Evolutionary conservation across 2,329 filamentous ascomycete genomes (phyloP).

Genomic region (Chaetomium olivaceum): DNA sequence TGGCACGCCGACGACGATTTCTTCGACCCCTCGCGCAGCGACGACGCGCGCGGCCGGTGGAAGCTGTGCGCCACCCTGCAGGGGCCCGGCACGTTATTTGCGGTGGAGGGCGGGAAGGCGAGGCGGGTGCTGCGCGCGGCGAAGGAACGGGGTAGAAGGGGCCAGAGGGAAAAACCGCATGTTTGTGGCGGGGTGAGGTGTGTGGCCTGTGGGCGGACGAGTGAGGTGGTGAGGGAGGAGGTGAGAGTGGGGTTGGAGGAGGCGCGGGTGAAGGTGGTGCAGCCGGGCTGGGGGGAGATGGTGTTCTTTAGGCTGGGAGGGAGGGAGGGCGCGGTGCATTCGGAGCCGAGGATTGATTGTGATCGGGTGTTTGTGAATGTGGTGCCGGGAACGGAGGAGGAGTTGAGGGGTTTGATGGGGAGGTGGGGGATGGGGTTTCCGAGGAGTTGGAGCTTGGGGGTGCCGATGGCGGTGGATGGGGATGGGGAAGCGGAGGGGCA

Average conservation of each 20-base stretch:
- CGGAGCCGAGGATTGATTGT: slow-evolving; percentile 17
- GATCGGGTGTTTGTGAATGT: slow-evolving; percentile 24
- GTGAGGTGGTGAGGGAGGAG: slow-evolving; percentile 16
- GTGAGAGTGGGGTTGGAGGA: slow-evolving; percentile 6
- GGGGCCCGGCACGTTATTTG: slow-evolving; percentile 18
- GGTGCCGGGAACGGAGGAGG: slow-evolving; percentile 16
- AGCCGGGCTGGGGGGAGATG: slow-evolving; percentile 6
- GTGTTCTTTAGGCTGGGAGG: slow-evolving; percentile 19
- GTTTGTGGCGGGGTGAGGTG: slow-evolving; percentile 15
- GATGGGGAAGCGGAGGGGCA: not conserved
- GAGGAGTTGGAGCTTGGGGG: slow-evolving; percentile 20
- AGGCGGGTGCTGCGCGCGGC: slow-evolving; percentile 2
- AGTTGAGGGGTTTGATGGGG: slow-evolving; percentile 19
- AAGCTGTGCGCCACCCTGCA: slow-evolving; percentile 21
- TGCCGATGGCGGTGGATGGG: slow-evolving; percentile 6
- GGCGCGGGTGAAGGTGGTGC: slow-evolving; percentile 14
- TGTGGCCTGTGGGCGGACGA: slow-evolving; percentile 15
- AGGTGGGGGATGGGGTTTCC: slow-evolving; percentile 23
- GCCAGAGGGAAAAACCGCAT: not conserved
- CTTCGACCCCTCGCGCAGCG: slow-evolving; percentile 6
- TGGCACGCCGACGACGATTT: slow-evolving; percentile 25
- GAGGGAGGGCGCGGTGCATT: slow-evolving; percentile 19
- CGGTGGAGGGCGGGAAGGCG: slow-evolving; percentile 4
- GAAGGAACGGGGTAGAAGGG: slow-evolving; percentile 4
- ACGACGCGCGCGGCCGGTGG: slow-evolving; percentile 8